phyloP scores from a whole-genome alignment of 2,329 filamentous ascomycete species.

The Colletotrichum sp. region DNA sequence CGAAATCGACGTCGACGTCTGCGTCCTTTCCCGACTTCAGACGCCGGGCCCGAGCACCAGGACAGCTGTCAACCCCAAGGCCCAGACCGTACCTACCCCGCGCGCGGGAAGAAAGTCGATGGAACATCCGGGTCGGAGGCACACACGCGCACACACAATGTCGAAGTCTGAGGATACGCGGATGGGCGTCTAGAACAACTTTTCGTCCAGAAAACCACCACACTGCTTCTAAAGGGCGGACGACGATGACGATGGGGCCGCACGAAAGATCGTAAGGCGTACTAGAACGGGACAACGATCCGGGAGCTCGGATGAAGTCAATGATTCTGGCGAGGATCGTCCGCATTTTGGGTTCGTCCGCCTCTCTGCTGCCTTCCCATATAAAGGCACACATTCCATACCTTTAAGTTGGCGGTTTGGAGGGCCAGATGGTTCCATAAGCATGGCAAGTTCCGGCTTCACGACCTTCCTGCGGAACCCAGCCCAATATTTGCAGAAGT shows the following conservation, averaged over 20 bases:
- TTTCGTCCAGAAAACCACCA: background rate
- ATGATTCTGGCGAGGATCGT: background rate
- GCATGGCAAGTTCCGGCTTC: background rate
- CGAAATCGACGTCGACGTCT: background rate
- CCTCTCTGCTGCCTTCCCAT: background rate
- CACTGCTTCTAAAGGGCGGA: background rate
- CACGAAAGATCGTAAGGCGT: background rate
- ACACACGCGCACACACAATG: background rate
- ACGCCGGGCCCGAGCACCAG: background rate
- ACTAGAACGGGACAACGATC: background rate
- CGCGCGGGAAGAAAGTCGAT: background rate
- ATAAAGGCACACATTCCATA: background rate
- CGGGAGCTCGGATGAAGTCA: background rate
- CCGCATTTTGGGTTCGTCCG: background rate
- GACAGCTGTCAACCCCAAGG: background rate
- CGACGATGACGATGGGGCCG: background rate
- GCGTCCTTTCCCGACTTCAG: background rate
- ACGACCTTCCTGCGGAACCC: background rate
- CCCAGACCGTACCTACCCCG: background rate
- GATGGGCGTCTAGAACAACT: background rate
- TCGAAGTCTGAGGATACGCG: background rate
- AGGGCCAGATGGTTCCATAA: background rate
- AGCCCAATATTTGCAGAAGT: background rate
- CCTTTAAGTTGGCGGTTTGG: background rate
- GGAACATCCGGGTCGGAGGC: background rate